Evolutionary conservation across 164 flowering plant genomes (phyloP), one percentile per base, ranked within the genome.

Genomic region (Tinospora cordifolia): DNA sequence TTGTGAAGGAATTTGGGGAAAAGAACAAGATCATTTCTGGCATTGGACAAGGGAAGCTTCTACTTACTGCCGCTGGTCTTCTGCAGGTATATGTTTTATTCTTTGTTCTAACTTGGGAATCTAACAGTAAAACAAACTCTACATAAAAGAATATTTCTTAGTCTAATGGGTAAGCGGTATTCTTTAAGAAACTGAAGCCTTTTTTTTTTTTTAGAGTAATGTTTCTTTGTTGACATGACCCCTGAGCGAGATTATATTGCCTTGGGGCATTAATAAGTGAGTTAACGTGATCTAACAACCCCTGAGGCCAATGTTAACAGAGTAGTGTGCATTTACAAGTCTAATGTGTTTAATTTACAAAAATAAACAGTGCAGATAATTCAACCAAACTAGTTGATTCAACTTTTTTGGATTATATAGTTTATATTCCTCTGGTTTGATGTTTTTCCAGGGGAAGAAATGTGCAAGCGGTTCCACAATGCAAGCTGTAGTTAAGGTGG

Each of bases 61-160:
- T 79, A 21, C 36, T 79, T 41, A 78, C 76, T 79, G 78, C 78
- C 34, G 72, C 81, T 73, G 81, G 79, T 39, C 81, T 78, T 66
- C 38, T 78, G 62, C 44, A 69, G 76, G 81, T 78, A 19, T 8
- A 38, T 27, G 19, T 63, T 6, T 67, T 40, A 19, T 41, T 47
- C 54, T 47, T 19, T 47, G 54, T 47, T 19, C 2, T 19, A 13
- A 13, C 58, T 1, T 4, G 14, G 58, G 58, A 49, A 49, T 14
- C 36, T n/a, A 30, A 30, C 36, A 30, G 36, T 30, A 30, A 30
- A 30, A 30, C 36, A 30, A 30, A 30, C 36, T 30, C 36, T 4
- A n/a, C n/a, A n/a, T n/a, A n/a, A n/a, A n/a, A 4, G 36, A 30
- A 30, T 30, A 30, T 30, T 30, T 49, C 15, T 49, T 3, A 49